These are phyloP conservation scores for Saturnispora kantuleensis DNA, from an alignment of 805 yeast species.

Conservation along the genomic window DNA sequence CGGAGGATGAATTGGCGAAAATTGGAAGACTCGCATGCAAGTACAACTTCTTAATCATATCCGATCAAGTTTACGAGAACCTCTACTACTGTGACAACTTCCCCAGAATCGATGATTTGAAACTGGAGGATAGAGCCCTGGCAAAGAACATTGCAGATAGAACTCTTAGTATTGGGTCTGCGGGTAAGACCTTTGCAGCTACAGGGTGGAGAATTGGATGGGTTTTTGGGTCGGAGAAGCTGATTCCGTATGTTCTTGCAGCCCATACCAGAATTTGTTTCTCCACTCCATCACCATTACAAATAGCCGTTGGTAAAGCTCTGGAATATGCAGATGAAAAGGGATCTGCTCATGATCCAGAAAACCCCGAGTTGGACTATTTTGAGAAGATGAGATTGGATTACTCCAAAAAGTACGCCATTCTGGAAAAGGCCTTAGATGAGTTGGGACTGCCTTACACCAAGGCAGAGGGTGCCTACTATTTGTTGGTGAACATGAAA, in stretches of 20 bases:
- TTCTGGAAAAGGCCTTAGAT: slow-evolving; percentile 70
- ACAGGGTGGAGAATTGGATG: slow-evolving; percentile 99
- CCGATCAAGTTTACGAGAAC: slow-evolving; percentile 95
- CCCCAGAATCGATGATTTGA: slow-evolving; percentile 73
- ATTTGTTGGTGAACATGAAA: slow-evolving; percentile 77
- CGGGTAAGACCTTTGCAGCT: slow-evolving; percentile 97
- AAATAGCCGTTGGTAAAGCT: slow-evolving; percentile 83
- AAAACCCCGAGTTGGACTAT: slow-evolving; percentile 33
- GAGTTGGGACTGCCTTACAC: slow-evolving; percentile 86
- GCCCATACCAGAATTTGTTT: slow-evolving; percentile 96
- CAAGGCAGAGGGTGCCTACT: slow-evolving; percentile 87
- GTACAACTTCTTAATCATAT: slow-evolving; percentile 69
- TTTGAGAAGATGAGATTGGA: slow-evolving; percentile 59
- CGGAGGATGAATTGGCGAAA: slow-evolving; percentile 57
- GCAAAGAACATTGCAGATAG: slow-evolving; percentile 42
- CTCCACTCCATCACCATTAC: slow-evolving; percentile 82
- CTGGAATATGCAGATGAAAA: slow-evolving; percentile 50
- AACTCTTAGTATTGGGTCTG: slow-evolving; percentile 89
- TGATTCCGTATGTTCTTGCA: slow-evolving; percentile 68
- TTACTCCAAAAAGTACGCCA: slow-evolving; percentile 62
- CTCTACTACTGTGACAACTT: slow-evolving; percentile 58
- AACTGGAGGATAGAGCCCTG: slow-evolving; percentile 44
- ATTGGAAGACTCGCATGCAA: slow-evolving; percentile 81
- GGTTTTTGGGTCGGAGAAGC: slow-evolving; percentile 79
- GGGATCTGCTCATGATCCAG: slow-evolving; percentile 6